phyloP scores from a whole-genome alignment of 116 monocot species.

The Iris pallida region DNA sequence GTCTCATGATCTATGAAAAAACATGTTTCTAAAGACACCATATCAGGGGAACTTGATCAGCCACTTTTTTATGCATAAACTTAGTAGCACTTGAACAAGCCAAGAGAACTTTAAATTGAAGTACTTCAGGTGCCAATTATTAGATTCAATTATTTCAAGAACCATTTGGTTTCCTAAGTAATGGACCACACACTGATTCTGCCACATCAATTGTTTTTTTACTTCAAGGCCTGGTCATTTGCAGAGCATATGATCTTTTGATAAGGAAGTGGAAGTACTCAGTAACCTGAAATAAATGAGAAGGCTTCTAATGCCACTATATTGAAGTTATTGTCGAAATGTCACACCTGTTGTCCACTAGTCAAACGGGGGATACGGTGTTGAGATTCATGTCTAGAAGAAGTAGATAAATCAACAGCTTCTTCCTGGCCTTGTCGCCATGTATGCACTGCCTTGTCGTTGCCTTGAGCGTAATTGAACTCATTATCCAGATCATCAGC shows the following conservation, averaged over 20 bases:
- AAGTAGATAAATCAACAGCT: slow-evolving; percentile 66
- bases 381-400: slow-evolving; percentile 60
- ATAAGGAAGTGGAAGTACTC: background rate
- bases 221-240: background rate
- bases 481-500: slow-evolving; percentile 71
- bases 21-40: too few species aligned
- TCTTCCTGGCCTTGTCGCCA: slow-evolving; percentile 40
- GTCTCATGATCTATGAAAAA: too few species aligned
- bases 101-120: too few species aligned
- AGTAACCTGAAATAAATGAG: background rate
- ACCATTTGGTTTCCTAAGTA: too few species aligned
- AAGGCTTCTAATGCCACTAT: background rate
- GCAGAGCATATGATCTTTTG: background rate
- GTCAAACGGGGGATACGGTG: slow-evolving; percentile 64
- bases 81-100: too few species aligned
- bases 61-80: too few species aligned
- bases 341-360: slow-evolving; percentile 53
- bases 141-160: too few species aligned
- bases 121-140: too few species aligned
- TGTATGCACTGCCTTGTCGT: slow-evolving; percentile 32
- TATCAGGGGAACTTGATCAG: too few species aligned
- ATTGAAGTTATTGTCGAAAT: background rate
- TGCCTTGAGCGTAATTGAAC: slow-evolving; percentile 47
- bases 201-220: too few species aligned
- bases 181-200: too few species aligned